A percentile compares a stretch with the other conserved stretches of the same genome.
Evolutionary conservation across 2,329 filamentous ascomycete genomes (phyloP).

Genomic region (Ophiognomonia clavigignenti-juglandacearum): DNA sequence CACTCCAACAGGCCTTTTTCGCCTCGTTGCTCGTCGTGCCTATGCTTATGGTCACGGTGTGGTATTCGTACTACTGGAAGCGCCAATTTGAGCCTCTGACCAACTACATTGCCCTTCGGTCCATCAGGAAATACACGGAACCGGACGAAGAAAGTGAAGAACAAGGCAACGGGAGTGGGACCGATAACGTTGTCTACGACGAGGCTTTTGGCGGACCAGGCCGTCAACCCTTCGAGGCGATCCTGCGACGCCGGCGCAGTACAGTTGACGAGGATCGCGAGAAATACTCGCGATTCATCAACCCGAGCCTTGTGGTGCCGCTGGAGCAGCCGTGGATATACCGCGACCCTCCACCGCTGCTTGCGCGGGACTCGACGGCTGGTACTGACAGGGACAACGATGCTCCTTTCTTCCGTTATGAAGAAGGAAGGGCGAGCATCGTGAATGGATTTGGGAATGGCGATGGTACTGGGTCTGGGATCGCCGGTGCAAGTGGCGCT

Average conservation of each 20-base stretch:
- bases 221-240: constrained; percentile 29
- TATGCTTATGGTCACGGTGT: constrained; percentile 73
- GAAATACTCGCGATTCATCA: constrained; percentile 66
- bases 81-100: constrained; percentile 83
- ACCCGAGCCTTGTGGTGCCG: constrained; percentile 67
- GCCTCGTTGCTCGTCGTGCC: constrained; percentile 71
- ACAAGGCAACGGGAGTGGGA: constrained; percentile 14
- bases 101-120: constrained; percentile 85
- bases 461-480: not conserved
- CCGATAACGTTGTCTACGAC: constrained; percentile 24
- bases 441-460: not conserved
- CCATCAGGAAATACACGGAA: constrained; percentile 58
- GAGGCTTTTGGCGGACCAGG: constrained; percentile 31
- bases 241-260: constrained; percentile 48
- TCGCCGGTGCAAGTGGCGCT: not conserved
- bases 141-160: constrained; percentile 44
- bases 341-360: constrained; percentile 43
- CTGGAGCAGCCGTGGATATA: constrained; percentile 70
- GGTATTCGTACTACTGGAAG: constrained; percentile 82
- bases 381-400: constrained; percentile 2
- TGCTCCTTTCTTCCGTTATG: constrained; percentile 8
- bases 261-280: constrained; percentile 71
- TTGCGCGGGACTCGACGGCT: constrained; percentile 15
- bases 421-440: constrained; percentile 10
- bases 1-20: constrained; percentile 66